Evolutionary conservation across 228 moss, liverwort and hornwort genomes (phyloP).

Genomic region (Sphagnum magellanicum): DNA sequence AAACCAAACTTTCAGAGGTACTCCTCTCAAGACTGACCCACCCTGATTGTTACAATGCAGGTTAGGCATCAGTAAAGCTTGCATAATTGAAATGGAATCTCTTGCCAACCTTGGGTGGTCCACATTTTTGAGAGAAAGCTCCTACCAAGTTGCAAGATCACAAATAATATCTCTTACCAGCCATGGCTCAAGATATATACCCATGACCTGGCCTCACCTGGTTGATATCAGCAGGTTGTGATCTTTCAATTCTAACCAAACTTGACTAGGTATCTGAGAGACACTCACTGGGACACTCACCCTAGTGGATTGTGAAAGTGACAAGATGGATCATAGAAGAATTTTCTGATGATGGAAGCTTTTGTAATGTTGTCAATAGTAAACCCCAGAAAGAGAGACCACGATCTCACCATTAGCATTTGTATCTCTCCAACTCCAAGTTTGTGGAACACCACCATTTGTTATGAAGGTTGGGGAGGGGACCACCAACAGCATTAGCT

Average conservation of each 20-base stretch:
- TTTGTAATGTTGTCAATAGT: neutral
- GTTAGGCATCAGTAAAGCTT: neutral
- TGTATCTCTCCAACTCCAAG: slow-evolving; percentile 78
- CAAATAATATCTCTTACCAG: no score
- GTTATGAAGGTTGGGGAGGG: slow-evolving; percentile 42
- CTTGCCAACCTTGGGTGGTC: no score
- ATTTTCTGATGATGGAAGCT: neutral
- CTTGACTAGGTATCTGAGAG: no score
- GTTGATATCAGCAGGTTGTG: no score
- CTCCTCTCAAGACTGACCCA: neutral
- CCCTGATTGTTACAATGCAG: neutral
- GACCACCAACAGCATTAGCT: slow-evolving; percentile 29
- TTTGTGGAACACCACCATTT: slow-evolving; percentile 51
- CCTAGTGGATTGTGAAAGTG: neutral
- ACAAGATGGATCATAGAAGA: neutral
- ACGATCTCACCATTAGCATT: slow-evolving; percentile 68
- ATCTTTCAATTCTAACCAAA: no score
- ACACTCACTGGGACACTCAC: no score
- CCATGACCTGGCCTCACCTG: no score
- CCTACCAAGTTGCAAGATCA: no score
- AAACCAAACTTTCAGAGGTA: no score
- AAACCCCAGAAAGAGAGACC: neutral
- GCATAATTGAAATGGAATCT: no score
- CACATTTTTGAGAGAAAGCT: no score
- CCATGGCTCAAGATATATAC: no score